Evolutionary conservation across 495 filamentous ascomycete species (phyloP).

Genomic region (Sphaerosporella brunnea): DNA sequence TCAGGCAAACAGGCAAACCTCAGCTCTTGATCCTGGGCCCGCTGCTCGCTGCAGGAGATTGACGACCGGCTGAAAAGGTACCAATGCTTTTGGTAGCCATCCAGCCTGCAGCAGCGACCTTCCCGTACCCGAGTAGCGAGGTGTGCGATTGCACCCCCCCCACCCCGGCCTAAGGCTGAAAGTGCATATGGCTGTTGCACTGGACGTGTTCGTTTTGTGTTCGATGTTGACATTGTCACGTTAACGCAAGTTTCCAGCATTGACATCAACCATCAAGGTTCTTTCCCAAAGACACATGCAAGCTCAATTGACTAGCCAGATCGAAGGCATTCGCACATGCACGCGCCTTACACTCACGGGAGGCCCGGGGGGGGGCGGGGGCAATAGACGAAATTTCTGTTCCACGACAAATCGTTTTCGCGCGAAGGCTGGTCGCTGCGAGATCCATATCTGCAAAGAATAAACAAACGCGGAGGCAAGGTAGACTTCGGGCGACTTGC

Average conservation of each 20-base stretch:
- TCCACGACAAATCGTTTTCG: too few species aligned
- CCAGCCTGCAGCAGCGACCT: too few species aligned
- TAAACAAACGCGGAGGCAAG: neutral
- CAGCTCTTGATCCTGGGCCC: neutral
- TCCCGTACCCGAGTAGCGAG: too few species aligned
- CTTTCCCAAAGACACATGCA: neutral
- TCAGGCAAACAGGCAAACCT: neutral
- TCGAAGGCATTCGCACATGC: neutral
- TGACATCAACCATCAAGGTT: neutral
- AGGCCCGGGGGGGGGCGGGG: neutral
- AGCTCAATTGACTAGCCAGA: neutral
- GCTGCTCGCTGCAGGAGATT: neutral
- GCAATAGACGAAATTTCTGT: too few species aligned
- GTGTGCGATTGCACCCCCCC: too few species aligned
- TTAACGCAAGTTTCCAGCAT: too few species aligned
- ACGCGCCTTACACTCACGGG: neutral
- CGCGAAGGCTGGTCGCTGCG: too few species aligned
- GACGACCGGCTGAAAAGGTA: neutral
- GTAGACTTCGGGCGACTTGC: conserved; percentile 1
- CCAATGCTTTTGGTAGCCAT: neutral
- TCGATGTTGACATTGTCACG: too few species aligned
- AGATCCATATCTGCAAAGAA: neutral
- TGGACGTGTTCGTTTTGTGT: too few species aligned
- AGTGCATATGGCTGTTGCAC: too few species aligned
- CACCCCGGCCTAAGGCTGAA: too few species aligned